Evolutionary conservation across 768 basidiomycete species (phyloP).

Genomic region (Cystobasidium tubakii): DNA sequence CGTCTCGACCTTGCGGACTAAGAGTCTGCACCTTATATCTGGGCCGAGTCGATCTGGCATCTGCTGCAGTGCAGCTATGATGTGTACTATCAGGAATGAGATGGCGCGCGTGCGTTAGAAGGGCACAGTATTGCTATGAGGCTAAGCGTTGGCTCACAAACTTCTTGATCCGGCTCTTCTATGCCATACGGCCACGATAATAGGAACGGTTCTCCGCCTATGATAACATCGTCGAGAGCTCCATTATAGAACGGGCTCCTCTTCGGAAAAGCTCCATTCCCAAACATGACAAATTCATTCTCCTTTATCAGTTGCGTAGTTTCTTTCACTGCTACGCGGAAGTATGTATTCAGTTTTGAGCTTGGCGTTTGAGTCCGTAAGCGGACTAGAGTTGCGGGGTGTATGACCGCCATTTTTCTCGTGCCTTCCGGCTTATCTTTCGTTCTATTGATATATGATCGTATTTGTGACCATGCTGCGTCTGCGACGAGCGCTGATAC

Average conservation of each 20-base stretch:
- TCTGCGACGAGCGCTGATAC: background rate
- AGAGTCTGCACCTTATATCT: background rate
- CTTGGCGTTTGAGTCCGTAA: constrained; percentile 7
- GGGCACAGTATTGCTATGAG: no score
- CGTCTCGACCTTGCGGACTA: constrained; percentile 13
- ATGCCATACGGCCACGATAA: constrained; percentile 21
- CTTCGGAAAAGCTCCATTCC: background rate
- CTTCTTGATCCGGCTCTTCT: constrained; percentile 10
- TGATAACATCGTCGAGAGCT: constrained; percentile 3
- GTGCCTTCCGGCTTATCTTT: background rate
- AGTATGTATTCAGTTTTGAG: background rate
- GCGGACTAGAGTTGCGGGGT: constrained; percentile 20
- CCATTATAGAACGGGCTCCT: background rate
- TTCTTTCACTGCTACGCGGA: constrained; percentile 14
- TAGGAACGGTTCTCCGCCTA: constrained; percentile 7
- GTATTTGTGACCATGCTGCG: background rate
- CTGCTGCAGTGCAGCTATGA: constrained; percentile 10
- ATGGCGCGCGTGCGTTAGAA: no score
- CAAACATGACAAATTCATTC: constrained; percentile 2
- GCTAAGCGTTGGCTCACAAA: background rate
- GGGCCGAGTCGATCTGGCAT: background rate
- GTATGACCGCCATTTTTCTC: background rate
- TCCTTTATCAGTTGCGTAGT: constrained; percentile 11
- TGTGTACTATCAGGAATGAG: background rate
- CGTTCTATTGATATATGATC: background rate